Evolutionary conservation across 306 rosid genomes (phyloP), one percentile per base, ranked within the genome.

Genomic region (Gastrolobium bilobum): DNA sequence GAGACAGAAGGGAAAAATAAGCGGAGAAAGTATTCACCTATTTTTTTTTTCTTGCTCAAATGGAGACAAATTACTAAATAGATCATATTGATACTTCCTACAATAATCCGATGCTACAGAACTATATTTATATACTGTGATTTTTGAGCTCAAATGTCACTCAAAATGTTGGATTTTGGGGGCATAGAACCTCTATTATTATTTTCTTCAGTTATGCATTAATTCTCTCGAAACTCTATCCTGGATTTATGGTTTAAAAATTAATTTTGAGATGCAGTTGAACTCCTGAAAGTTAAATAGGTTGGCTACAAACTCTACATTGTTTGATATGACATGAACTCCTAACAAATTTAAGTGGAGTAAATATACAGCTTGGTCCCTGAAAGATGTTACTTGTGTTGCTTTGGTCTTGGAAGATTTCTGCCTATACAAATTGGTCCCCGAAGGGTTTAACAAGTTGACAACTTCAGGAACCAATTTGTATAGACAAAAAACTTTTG

Each of bases 101-200:
- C 48, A 37, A 68, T 6, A 44, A 37, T 51, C 57, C 6, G 0
- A 7, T 29, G 33, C 65, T 47, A 20, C 40, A 5, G 14, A 57
- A 68, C 53, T 26, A 74, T 6, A 31, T 58, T 44, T 15, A 39
- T 30, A 7, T 40, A 9, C 20, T 44, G 58, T 11, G 46, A 14
- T 26, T 34, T 60, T 5, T 46, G 33, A 44, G 47, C 39, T 61
- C 68, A 58, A 2, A 14, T 71, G 46, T 34, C 4, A 40, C 13
- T 65, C 68, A 67, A 67, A 54, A 4, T 76, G 39, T 76, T 82
- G 29, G 63, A 15, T 42, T 31, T 33, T 30, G 48, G 37, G 33
- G 43, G 43, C 37, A 61, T 0, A 30, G 50, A 48, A 10, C 40
- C 30, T 4, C 14, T 34, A 13, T 10, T n/a, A 58, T 58, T n/a